Evolutionary conservation across 805 yeast genomes (phyloP), one percentile per base, ranked within the genome.

Genomic region (Millerago galiae): DNA sequence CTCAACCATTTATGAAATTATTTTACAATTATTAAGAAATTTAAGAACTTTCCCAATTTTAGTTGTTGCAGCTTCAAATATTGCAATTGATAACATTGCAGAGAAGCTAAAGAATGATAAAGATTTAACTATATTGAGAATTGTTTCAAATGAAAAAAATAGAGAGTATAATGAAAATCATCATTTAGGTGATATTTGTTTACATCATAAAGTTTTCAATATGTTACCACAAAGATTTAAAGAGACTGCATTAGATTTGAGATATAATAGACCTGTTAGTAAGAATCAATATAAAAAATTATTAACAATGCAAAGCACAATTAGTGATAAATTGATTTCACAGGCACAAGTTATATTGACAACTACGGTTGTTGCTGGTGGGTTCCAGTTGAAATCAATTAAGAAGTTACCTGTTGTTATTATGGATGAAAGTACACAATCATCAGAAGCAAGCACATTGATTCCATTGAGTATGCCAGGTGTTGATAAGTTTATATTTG

Each of bases 341-440:
- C 86, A 80, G 56, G 83, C 85, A 0, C 77, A 77, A 50, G 83
- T 83, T 17, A 77, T 83, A 16, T 78, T 82, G 56, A 77, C 89
- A 2, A 83, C 90, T 2, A 78, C 84, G 2, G 85, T 81, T 32
- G 80, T 79, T 31, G 81, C 86, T 8, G 88, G 87, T 40, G 84
- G 84, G 2, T 71, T 76, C 34, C 77, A 74, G 51, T 62, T 83
- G 50, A 80, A 79, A 51, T 66, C 72, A 12, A 63, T 81, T 9
- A 65, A 68, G 31, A 87, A 87, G 1, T 79, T 79, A 3, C 83
- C 83, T 0, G 81, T 76, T 13, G 83, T 83, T 6, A 81, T 83
- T 27, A 79, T 83, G 83, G 90, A 83, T 64, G 90, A 83, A 62
- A 75, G 86, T 4, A 82, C 89, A 0, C 89, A 82, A 52, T 79